Base-by-base conservation (phyloP, 768 basidiomycete genomes). In the Albatrellus ellisii region DNA sequence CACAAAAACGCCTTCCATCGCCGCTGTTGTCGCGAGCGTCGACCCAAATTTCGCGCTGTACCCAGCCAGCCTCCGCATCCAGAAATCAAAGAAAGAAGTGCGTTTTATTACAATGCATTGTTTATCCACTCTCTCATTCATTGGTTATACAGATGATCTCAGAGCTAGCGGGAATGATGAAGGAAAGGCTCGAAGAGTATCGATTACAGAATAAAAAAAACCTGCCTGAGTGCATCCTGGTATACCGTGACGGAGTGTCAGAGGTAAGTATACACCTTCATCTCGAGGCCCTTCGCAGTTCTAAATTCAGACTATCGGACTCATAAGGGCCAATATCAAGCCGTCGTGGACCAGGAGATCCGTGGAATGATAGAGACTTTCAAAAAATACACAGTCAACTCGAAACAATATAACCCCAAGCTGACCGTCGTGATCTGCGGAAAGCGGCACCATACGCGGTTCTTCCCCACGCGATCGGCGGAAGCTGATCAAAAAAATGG, bases 171-270 rank as follows among this genome's bases (percentile, higher is more conserved):
- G 46, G 50, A 5, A 75, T 74, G 73, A 69, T 75, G 63, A 45
- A 62, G 11, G 67, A 64, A 32, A 61, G 72, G 17, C 47, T 75
- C 18, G 51, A 56, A 14, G 54, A 61, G n/a, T 75, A 61, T 59
- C 50, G 59, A 32, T 47, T 41, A 21, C 60, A 48, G 41, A 67
- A 60, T 37, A 51, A 39, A 2, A 59, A 57, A 7, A 51, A 38
- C 17, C 59, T 74, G 15, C 72, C 72, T 3, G 48, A 55, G 4
- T 66, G 73, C 15, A 46, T 74, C 36, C 42, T 74, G n/a, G 66
- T 74, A n/a, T 74, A 71, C 50, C 64, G 72, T 6, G 86, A 88
- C 54, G 86, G 86, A 36, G 83, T 88, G 22, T 85, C 83, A 2
- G 84, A 87, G 62, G 83, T 79, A 39, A 26, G 60, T 35, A 17